Evolutionary conservation across 2,329 filamentous ascomycete genomes (phyloP).

Genomic region (Didymella lethalis): DNA sequence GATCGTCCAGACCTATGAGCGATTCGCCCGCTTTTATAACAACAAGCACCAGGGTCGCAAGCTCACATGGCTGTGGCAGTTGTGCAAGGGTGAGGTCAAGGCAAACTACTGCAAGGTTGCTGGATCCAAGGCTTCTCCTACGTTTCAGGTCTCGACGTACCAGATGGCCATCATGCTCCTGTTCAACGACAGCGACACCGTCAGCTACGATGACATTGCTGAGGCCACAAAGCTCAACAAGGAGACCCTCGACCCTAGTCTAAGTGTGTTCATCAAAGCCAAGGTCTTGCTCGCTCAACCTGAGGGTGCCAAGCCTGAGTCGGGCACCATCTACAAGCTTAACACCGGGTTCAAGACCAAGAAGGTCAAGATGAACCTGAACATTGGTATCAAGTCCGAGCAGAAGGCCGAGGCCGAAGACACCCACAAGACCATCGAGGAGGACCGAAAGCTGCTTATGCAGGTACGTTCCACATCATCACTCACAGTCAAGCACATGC

Average conservation of each 20-base stretch:
- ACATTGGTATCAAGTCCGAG: conserved; percentile 92
- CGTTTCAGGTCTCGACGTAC: conserved; percentile 96
- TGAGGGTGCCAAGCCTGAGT: conserved; percentile 76
- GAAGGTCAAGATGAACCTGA: conserved; percentile 96
- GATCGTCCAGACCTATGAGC: conserved; percentile 85
- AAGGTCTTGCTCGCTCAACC: conserved; percentile 81
- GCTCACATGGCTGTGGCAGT: conserved; percentile 96
- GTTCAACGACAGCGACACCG: conserved; percentile 89
- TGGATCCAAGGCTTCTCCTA: conserved; percentile 81
- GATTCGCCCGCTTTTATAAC: conserved; percentile 90
- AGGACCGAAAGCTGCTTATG: conserved; percentile 93
- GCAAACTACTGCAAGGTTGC: conserved; percentile 83
- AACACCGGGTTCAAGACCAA: conserved; percentile 98
- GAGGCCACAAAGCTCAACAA: conserved; percentile 79
- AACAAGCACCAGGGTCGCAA: conserved; percentile 97
- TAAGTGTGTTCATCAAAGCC: conserved; percentile 89
- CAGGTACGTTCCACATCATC: conserved; percentile 71
- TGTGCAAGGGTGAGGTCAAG: conserved; percentile 97
- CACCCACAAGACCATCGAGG: conserved; percentile 99
- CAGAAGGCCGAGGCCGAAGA: conserved; percentile 96
- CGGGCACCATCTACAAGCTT: conserved; percentile 80
- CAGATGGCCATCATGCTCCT: conserved; percentile 96
- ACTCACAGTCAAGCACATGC: conserved; percentile 11
- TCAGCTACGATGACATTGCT: conserved; percentile 87
- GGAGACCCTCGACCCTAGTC: conserved; percentile 85